phyloP scores from a whole-genome alignment of 179 eudicot species.

The Heliamphora pulchella region DNA sequence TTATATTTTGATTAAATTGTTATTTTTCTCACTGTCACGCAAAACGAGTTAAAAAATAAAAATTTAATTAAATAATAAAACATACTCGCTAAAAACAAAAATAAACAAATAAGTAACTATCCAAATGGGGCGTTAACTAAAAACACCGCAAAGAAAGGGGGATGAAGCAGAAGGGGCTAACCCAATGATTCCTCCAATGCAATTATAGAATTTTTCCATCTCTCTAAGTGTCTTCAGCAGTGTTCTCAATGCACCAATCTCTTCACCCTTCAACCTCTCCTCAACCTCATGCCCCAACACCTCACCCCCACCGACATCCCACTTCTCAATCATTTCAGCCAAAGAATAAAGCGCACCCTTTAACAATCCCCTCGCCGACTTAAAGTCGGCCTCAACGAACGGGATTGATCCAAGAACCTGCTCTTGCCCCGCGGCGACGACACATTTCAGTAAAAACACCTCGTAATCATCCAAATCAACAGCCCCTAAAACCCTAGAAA shows the following conservation, averaged over 20 bases:
- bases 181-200: conserved; percentile 97
- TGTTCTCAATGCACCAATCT: conserved; percentile 28
- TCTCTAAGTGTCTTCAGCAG: conserved; percentile 58
- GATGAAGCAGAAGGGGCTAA: conserved; percentile 22
- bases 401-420: conserved; percentile 15
- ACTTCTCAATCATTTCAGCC: conserved; percentile 76
- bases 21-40: too few relatives aligned
- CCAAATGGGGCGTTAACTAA: background rate
- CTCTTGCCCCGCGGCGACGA: conserved; percentile 21
- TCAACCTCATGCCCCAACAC: background rate
- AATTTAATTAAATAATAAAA: too few relatives aligned
- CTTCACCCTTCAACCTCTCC: conserved; percentile 22
- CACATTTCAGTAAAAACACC: conserved; percentile 63
- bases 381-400: conserved; percentile 17
- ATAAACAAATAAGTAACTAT: too few relatives aligned
- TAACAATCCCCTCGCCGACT: conserved; percentile 36
- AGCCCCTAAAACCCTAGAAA: conserved; percentile 36
- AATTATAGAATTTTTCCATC: conserved; percentile 72
- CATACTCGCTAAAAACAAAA: too few relatives aligned
- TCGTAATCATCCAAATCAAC: conserved; percentile 41
- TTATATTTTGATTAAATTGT: too few relatives aligned
- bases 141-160: background rate
- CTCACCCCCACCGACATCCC: conserved; percentile 40
- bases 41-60: too few relatives aligned
- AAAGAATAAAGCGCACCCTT: conserved; percentile 60